Evolutionary conservation across 306 rosid genomes (phyloP), one percentile per base, ranked within the genome.

Genomic region (Pyrus communis): DNA sequence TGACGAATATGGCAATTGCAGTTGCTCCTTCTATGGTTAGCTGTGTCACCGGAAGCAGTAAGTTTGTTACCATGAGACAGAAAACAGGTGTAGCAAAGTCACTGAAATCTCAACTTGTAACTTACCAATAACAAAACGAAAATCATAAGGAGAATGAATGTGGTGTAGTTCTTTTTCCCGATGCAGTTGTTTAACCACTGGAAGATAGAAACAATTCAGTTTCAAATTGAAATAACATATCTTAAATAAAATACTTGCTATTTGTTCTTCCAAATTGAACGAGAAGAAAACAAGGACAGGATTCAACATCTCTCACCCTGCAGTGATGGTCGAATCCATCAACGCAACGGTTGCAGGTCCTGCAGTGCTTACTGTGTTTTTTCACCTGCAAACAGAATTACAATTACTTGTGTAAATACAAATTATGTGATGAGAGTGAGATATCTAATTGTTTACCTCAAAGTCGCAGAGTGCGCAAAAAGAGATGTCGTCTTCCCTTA

Each of bases 151-250:
- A 95, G 93, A 87, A 95, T 82, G 87, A 95, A 95, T 1, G 96
- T 87, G 4, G 97, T 88, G 85, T 95, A 92, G 81, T 95, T 95
- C 85, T 71, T 92, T 81, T 92, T 95, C 23, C 99, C 99, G 38
- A 95, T 80, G 64, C 99, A 95, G 89, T 92, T 95, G 90, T 95
- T 95, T 84, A 95, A 75, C 99, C 97, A 95, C 99, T 95, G 87
- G 71, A 79, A 69, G 63, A 76, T 3, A 9, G 42, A 76, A 60
- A 35, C 9, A 35, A 59, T 17, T 23, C 11, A 43, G 46, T 73
- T 14, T 22, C 15, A 58, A 15, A 21, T 1, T 49, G 5, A 15
- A 49, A 49, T 49, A 14, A 4, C 19, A 49, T 4, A 14, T 14
- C 54, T 5, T 49, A 49, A 49, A 15, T 14, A 49, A 49, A 49